A percentile compares a stretch with the other conserved stretches of the same genome.
Conservation (phyloP, 768 basidiomycete genomes). For the Gloeophyllum trabeum region DNA sequence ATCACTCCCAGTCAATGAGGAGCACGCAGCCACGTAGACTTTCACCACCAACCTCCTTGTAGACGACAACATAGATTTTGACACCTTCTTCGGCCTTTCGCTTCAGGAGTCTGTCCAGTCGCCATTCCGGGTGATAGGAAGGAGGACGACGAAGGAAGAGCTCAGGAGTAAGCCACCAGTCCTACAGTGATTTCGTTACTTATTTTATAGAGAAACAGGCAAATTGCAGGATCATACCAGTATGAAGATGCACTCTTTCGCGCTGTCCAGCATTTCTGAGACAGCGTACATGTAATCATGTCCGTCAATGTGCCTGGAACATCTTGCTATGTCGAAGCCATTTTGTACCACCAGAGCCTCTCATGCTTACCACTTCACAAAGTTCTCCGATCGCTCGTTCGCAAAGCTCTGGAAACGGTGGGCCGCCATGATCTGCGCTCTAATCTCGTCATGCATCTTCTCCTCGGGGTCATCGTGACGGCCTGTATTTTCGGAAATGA, state of each 20-base stretch:
- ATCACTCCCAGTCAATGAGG: not conserved
- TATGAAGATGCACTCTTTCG: constrained; percentile 82
- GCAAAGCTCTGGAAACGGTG: constrained; percentile 91
- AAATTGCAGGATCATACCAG: constrained; percentile 29
- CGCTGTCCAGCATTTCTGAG: constrained; percentile 78
- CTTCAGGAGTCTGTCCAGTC: constrained; percentile 76
- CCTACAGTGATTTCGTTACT: constrained; percentile 23
- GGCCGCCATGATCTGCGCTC: constrained; percentile 59
- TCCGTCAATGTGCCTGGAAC: constrained; percentile 80
- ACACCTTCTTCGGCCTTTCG: constrained; percentile 91
- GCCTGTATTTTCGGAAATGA: constrained; percentile 20
- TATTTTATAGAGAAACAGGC: constrained; percentile 3
- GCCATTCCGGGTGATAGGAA: constrained; percentile 74
- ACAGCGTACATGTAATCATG: constrained; percentile 97
- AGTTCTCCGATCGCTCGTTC: constrained; percentile 50
- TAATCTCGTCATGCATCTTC: constrained; percentile 54
- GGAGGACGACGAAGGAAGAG: constrained; percentile 90
- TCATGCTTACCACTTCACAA: constrained; percentile 74
- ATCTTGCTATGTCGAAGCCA: too few species aligned
- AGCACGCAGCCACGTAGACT: too few species aligned
- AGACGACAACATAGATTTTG: constrained; percentile 82
- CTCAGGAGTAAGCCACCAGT: constrained; percentile 95
- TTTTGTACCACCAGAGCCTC: too few species aligned
- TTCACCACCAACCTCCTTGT: constrained; percentile 75
- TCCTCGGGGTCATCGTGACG: constrained; percentile 75